Conservation (phyloP, 345 rosid species). For the Salix purpurea region DNA sequence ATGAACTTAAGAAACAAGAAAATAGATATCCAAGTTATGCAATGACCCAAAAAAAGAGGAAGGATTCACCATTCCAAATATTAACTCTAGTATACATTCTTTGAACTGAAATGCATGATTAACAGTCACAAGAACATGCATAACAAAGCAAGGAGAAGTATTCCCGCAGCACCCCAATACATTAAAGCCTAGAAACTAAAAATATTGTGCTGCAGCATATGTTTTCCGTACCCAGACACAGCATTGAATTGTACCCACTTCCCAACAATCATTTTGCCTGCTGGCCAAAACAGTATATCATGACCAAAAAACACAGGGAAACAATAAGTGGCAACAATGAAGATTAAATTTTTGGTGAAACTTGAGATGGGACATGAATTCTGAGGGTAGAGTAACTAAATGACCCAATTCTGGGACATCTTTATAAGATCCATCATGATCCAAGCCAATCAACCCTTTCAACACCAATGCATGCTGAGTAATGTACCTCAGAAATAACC, state of each 20-base stretch:
- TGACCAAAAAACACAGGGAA: background rate
- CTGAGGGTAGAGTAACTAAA: too few species aligned
- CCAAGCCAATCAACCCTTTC: too few species aligned
- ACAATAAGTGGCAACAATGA: background rate
- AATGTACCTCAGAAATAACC: too few species aligned
- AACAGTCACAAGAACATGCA: background rate
- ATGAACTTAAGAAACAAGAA: background rate
- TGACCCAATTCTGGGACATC: too few species aligned
- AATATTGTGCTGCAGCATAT: background rate
- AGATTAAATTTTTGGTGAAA: too few species aligned
- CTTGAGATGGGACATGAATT: too few species aligned
- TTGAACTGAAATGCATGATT: background rate
- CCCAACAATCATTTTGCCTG: background rate
- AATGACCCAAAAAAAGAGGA: background rate
- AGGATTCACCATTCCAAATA: background rate
- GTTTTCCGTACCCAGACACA: background rate
- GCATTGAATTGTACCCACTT: background rate
- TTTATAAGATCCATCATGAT: too few species aligned
- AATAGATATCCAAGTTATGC: background rate
- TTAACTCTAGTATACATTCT: background rate
- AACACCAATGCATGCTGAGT: too few species aligned
- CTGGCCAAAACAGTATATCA: background rate
- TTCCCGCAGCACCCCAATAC: background rate
- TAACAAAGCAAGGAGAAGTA: background rate
- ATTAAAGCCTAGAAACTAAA: background rate